Percentiles rank a stretch among this genome's conserved stretches.
Evolutionary conservation across 73 alveolate genomes (phyloP).

Genomic region (Halteria grandinella): DNA sequence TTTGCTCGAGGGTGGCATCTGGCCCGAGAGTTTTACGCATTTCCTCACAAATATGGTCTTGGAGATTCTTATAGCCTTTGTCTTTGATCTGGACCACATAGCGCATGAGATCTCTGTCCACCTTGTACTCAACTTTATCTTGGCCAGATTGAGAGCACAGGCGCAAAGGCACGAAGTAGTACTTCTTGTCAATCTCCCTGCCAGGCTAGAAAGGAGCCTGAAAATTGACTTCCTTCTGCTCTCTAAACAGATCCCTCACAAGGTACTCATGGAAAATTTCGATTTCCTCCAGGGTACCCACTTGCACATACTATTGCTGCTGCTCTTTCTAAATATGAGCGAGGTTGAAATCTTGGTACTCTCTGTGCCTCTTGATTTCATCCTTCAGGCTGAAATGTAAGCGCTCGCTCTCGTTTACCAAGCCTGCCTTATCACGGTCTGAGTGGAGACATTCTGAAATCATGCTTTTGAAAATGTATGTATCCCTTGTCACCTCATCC

Average conservation of each 20-base stretch:
- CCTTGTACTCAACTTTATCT: conserved; percentile 10
- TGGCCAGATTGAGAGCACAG: neutral
- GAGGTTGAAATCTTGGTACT: neutral
- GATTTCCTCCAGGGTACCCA: conserved; percentile 26
- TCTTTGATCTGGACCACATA: neutral
- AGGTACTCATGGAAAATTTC: conserved; percentile 29
- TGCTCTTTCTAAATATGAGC: neutral
- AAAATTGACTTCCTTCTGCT: conserved; percentile 3
- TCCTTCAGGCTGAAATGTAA: neutral
- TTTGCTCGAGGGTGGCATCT: neutral
- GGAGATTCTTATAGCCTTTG: conserved; percentile 5
- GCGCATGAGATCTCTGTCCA: conserved; percentile 8
- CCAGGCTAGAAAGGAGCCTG: neutral
- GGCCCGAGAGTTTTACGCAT: neutral
- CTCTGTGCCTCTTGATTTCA: neutral
- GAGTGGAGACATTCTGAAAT: neutral
- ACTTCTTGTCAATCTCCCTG: conserved; percentile 11
- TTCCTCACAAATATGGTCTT: neutral
- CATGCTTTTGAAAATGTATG: conserved; percentile 9
- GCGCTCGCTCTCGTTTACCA: neutral
- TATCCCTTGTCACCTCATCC: conserved; percentile 11
- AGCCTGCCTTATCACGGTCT: neutral
- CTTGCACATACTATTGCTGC: neutral
- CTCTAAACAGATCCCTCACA: conserved; percentile 15
- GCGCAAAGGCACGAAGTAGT: conserved; percentile 25